Evolutionary conservation across 2,329 filamentous ascomycete genomes (phyloP).

Genomic region (Trichoderma semiorbis): DNA sequence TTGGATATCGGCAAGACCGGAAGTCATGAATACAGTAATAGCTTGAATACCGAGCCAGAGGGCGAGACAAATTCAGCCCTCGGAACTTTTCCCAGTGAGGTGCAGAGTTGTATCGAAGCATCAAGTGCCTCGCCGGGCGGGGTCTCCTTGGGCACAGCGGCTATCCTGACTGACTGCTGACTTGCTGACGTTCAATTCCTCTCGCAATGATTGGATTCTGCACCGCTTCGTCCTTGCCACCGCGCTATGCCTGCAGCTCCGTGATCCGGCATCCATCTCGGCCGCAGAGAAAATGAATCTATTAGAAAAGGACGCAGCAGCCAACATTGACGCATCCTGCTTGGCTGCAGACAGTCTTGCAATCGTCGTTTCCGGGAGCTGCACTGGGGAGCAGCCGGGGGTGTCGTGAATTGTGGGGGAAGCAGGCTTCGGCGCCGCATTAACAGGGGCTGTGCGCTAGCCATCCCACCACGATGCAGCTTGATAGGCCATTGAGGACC

Average conservation of each 20-base stretch:
- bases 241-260: slow-evolving; percentile 10
- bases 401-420: slow-evolving; percentile 14
- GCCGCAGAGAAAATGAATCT: background rate
- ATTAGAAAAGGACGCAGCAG: background rate
- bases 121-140: slow-evolving; percentile 3
- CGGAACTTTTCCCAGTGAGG: background rate
- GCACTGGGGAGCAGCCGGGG: background rate
- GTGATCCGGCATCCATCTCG: background rate
- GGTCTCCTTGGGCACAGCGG: background rate
- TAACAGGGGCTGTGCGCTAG: slow-evolving; percentile 5
- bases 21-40: background rate
- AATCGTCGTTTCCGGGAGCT: background rate
- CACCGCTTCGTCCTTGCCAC: background rate
- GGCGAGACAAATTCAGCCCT: background rate
- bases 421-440: slow-evolving; percentile 1
- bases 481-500: slow-evolving; percentile 14
- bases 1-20: background rate
- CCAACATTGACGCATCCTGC: background rate
- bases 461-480: slow-evolving; percentile 11
- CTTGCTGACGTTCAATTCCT: background rate
- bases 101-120: slow-evolving; percentile 4
- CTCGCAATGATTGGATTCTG: background rate
- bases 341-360: background rate
- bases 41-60: background rate
- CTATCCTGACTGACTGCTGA: background rate